phyloP scores from a whole-genome alignment of 1,139 yeast species.

The Protomyces arabidopsidicola region DNA sequence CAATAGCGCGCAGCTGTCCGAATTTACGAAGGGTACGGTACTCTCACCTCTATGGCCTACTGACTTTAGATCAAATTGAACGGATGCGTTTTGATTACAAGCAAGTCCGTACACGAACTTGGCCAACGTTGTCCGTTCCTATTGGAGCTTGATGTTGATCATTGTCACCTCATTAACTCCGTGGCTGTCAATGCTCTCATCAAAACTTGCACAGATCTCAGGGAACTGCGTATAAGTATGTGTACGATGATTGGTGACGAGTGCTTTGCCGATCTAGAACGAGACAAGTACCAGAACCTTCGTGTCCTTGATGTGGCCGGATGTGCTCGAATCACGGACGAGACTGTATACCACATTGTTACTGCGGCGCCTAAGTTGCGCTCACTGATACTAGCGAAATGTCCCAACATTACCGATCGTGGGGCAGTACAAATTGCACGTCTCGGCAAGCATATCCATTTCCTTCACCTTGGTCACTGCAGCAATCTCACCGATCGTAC shows the following conservation, averaged over 20 bases:
- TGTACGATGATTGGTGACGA: slow-evolving; percentile 25
- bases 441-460: slow-evolving; percentile 78
- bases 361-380: slow-evolving; percentile 76
- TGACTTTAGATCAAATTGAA: slow-evolving; percentile 56
- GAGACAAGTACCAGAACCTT: slow-evolving; percentile 38
- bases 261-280: slow-evolving; percentile 8
- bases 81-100: slow-evolving; percentile 64
- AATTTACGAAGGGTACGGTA: slow-evolving; percentile 56
- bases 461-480: slow-evolving; percentile 92
- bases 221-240: slow-evolving; percentile 65
- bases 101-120: slow-evolving; percentile 59
- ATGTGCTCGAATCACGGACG: slow-evolving; percentile 77
- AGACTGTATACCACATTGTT: slow-evolving; percentile 67
- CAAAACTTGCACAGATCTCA: slow-evolving; percentile 58
- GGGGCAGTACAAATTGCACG: slow-evolving; percentile 66
- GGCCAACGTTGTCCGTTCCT: slow-evolving; percentile 67
- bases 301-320: slow-evolving; percentile 82
- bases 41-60: background rate
- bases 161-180: slow-evolving; percentile 72
- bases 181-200: slow-evolving; percentile 58
- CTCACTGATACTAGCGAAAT: slow-evolving; percentile 83
- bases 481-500: slow-evolving; percentile 85
- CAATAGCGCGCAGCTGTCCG: slow-evolving; percentile 60
- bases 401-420: slow-evolving; percentile 80
- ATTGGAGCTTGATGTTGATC: slow-evolving; percentile 86